Evolutionary conservation across 1,139 yeast species (phyloP), one percentile per base, ranked within the genome.

Genomic region (Hansenula sp.): DNA sequence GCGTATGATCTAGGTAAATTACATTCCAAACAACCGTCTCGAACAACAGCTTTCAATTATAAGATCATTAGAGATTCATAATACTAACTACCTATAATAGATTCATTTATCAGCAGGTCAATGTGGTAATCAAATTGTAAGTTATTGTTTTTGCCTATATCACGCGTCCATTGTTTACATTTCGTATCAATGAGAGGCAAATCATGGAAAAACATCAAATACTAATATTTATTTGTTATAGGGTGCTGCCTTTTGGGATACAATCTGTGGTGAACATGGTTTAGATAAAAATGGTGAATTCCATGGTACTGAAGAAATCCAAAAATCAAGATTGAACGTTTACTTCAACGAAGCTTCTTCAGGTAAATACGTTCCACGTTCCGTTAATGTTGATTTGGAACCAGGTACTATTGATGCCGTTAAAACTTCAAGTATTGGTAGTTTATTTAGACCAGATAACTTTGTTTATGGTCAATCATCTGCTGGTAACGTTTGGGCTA

Each of bases 181-280:
- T 34, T 29, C 16, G 7, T 7, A 10, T 14, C 12, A 12, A 27
- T 19, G 26, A 27, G 37, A 33, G 35, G 35, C 35, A 25, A 33
- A 33, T 20, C 13, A 19, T 19, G 19, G 27, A 4, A 4, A 8
- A n/a, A 14, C 19, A 11, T 6, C 6, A n/a, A 5, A n/a, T 8
- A 4, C 18, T 6, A 7, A 27, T 58, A 61, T 68, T 65, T 65
- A 63, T 69, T 29, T 25, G 10, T 30, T 39, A 14, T 53, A 78
- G 84, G 96, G 97, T 68, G 95, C 96, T 53, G 96, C 96, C 44
- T 88, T 88, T 63, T 88, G 97, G 97, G 95, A 90, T 71, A 88
- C 97, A 41, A 92, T 92, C 60, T 84, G 95, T 71, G 94, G 88
- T 50, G 98, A 92, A 68, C 98, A 92, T 61, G 97, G 97, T 36